Evolutionary conservation across 345 rosid genomes (phyloP).

Genomic region (Eutrema japonicum): DNA sequence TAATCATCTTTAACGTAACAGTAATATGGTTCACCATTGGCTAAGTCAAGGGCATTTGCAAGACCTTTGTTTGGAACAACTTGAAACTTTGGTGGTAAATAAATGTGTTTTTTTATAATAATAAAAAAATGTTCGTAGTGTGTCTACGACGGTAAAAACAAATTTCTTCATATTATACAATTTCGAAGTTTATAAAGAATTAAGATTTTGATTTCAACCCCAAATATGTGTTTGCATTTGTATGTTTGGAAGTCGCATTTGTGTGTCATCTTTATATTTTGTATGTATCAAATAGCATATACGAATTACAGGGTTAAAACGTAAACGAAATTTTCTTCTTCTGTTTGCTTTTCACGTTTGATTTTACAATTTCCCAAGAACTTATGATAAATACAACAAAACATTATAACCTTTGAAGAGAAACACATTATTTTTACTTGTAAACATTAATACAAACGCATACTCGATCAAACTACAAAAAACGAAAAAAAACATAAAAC

Average conservation of each 20-base stretch:
- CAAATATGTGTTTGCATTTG: background rate
- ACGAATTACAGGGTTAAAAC: conserved; percentile 1
- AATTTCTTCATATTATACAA: background rate
- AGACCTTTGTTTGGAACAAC: background rate
- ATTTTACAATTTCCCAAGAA: background rate
- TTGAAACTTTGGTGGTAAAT: background rate
- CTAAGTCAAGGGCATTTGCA: background rate
- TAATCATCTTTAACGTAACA: background rate
- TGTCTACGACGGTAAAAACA: background rate
- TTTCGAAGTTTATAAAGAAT: background rate
- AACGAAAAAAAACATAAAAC: background rate
- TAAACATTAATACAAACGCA: conserved; percentile 9
- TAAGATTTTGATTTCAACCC: background rate
- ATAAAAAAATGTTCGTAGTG: background rate
- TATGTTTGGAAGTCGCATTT: no score
- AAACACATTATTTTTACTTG: background rate
- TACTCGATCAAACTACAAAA: background rate
- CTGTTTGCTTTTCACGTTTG: conserved; percentile 9
- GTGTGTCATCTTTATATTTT: background rate
- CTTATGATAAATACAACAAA: background rate
- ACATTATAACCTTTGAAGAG: background rate
- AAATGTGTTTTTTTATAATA: background rate
- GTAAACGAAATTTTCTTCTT: background rate
- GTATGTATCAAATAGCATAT: background rate
- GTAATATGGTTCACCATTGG: background rate